Percentiles rank a stretch among this genome's conserved stretches.
Evolutionary conservation across 805 yeast genomes (phyloP).

Genomic region (Ascoidea asiatica): DNA sequence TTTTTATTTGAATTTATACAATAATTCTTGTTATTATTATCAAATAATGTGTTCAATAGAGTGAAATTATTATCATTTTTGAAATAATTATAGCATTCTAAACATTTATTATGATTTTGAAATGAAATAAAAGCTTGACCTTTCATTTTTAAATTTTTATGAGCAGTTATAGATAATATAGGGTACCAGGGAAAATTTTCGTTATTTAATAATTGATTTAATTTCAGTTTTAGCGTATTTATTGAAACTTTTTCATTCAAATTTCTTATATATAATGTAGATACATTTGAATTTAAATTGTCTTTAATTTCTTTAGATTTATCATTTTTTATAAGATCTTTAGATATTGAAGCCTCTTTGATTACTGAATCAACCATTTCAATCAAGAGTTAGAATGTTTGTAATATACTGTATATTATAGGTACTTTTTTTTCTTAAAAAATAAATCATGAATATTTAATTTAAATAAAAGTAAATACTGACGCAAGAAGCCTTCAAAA

Average conservation of each 20-base stretch:
- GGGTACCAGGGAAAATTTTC: slow-evolving; percentile 23
- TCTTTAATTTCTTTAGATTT: too few relatives aligned
- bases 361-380: too few relatives aligned
- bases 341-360: too few relatives aligned
- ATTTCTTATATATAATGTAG: slow-evolving; percentile 42
- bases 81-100: slow-evolving; percentile 1
- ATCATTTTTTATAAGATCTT: too few relatives aligned
- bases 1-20: too few relatives aligned
- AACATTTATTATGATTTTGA: slow-evolving; percentile 17
- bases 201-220: slow-evolving; percentile 27
- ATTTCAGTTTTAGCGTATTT: slow-evolving; percentile 30
- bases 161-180: slow-evolving; percentile 38
- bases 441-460: too few relatives aligned
- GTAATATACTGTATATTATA: too few relatives aligned
- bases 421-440: too few relatives aligned
- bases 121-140: slow-evolving; percentile 79
- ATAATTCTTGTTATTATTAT: too few relatives aligned
- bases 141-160: slow-evolving; percentile 46
- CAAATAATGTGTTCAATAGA: slow-evolving; percentile 10
- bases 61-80: slow-evolving; percentile 2
- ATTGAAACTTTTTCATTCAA: slow-evolving; percentile 56
- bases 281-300: background rate
- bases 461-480: too few relatives aligned
- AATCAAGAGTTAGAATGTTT: too few relatives aligned
- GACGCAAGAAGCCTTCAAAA: too few relatives aligned